phyloP scores from a whole-genome alignment of 495 filamentous ascomycete genomes.

The Beverwykella pulmonaria region DNA sequence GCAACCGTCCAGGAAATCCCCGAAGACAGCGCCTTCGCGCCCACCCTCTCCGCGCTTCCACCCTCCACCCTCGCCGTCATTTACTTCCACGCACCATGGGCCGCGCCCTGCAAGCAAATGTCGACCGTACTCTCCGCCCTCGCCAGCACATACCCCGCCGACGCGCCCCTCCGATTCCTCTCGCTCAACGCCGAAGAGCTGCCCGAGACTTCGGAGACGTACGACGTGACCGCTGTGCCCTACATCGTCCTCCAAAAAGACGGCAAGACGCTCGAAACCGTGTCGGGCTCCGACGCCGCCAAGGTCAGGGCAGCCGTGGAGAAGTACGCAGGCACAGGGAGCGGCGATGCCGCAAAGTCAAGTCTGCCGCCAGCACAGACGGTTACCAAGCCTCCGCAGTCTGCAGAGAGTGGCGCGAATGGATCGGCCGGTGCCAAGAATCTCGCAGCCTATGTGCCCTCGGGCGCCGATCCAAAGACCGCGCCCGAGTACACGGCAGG shows the following conservation, averaged over 20 bases:
- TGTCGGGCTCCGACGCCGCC: conserved; percentile 84
- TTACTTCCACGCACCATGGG: conserved; percentile 96
- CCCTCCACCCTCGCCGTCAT: conserved; percentile 72
- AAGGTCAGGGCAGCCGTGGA: conserved; percentile 83
- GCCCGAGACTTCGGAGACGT: conserved; percentile 80
- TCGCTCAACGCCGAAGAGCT: conserved; percentile 88
- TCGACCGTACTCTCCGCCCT: conserved; percentile 80
- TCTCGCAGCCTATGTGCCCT: conserved; percentile 51
- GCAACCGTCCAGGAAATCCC: conserved; percentile 69
- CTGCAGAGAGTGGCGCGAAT: conserved; percentile 17
- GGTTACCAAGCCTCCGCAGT: conserved; percentile 45
- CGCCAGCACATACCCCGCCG: conserved; percentile 74
- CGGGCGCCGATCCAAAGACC: conserved; percentile 51
- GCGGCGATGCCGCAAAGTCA: conserved; percentile 42
- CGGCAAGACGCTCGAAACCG: conserved; percentile 70
- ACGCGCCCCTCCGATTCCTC: conserved; percentile 75
- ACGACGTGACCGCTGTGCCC: conserved; percentile 91
- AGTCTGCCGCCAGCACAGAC: conserved; percentile 58
- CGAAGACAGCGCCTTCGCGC: conserved; percentile 66
- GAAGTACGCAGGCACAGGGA: conserved; percentile 67
- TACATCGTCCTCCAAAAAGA: conserved; percentile 80
- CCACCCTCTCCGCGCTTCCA: conserved; percentile 64
- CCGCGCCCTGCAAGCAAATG: conserved; percentile 95
- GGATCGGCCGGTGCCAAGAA: conserved; percentile 40
- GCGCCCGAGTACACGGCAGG: conserved; percentile 54